Evolutionary conservation across 116 monocot species (phyloP).

Genomic region (Papilionanthe hybrid): DNA sequence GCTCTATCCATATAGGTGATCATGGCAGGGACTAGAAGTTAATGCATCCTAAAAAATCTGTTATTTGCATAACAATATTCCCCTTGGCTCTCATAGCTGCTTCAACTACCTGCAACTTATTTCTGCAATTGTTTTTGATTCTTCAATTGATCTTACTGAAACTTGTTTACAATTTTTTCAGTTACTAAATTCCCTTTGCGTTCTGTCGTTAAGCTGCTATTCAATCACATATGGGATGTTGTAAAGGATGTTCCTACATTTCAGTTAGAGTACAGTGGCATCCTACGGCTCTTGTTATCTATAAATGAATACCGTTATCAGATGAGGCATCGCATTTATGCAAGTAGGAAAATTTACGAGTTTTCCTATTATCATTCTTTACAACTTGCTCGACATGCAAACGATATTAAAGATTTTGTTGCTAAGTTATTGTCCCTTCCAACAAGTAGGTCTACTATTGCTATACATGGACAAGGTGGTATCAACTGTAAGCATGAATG

Average conservation of each 20-base stretch:
- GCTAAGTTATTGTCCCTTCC: conserved; percentile 4
- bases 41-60: not conserved
- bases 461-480: conserved; percentile 56
- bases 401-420: not conserved
- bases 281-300: conserved; percentile 61
- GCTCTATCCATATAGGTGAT: not conserved
- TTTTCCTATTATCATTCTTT: not conserved
- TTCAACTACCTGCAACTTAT: not conserved
- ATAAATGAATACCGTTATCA: conserved; percentile 70
- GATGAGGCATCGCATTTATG: conserved; percentile 61
- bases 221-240: conserved; percentile 74
- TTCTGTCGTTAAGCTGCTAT: conserved; percentile 57
- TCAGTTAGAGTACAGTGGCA: conserved; percentile 66
- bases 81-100: not conserved
- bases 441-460: conserved; percentile 50
- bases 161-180: conserved; percentile 15
- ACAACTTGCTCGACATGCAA: not conserved
- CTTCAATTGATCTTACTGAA: not conserved
- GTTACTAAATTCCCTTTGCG: conserved; percentile 48
- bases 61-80: not conserved
- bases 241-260: conserved; percentile 47
- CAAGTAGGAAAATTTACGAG: conserved; percentile 35
- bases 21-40: not conserved
- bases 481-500: conserved; percentile 19
- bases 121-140: not conserved